A percentile compares a stretch with the other conserved stretches of the same genome.
These are phyloP conservation scores for Trichoderma koningii DNA, from an alignment of 2,329 filamentous ascomycete genomes.

Conservation along the genomic window DNA sequence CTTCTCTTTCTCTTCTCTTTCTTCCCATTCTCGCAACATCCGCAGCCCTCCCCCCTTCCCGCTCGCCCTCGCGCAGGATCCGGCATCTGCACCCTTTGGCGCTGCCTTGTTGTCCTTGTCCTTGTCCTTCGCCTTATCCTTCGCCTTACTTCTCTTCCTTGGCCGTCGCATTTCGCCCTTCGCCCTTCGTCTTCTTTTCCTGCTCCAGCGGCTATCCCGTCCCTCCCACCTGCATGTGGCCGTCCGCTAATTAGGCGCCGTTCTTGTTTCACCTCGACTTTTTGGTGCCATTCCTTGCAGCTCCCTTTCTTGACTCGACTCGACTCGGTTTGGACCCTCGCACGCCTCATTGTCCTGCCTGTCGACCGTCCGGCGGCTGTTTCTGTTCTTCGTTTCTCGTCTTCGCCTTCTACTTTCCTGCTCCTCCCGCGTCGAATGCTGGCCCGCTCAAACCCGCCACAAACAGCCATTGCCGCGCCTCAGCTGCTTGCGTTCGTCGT, in stretches of 20 bases:
- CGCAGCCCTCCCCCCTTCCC: slow-evolving; percentile 20
- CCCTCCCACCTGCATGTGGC: slow-evolving; percentile 33
- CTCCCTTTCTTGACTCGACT: slow-evolving; percentile 30
- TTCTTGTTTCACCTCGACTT: slow-evolving; percentile 38
- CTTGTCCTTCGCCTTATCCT: neutral
- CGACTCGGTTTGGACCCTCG: slow-evolving; percentile 27
- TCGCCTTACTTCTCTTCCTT: slow-evolving; percentile 11
- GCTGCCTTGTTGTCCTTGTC: slow-evolving; percentile 27
- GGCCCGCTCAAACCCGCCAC: slow-evolving; percentile 17
- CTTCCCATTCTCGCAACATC: slow-evolving; percentile 20
- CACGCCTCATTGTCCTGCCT: slow-evolving; percentile 26
- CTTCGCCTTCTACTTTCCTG: slow-evolving; percentile 5
- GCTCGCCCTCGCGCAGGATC: slow-evolving; percentile 25
- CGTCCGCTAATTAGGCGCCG: slow-evolving; percentile 35
- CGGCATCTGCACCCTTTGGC: slow-evolving; percentile 26
- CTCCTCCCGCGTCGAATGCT: slow-evolving; percentile 7
- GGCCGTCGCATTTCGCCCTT: slow-evolving; percentile 27
- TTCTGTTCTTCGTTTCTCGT: slow-evolving; percentile 4
- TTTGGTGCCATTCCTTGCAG: slow-evolving; percentile 34
- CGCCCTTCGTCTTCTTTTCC: slow-evolving; percentile 28
- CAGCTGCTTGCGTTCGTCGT: slow-evolving; percentile 12
- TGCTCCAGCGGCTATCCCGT: slow-evolving; percentile 29
- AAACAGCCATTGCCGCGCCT: slow-evolving; percentile 3
- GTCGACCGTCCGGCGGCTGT: slow-evolving; percentile 28
- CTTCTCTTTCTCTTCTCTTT: slow-evolving; percentile 8